phyloP scores from a whole-genome alignment of 805 yeast genomes.

The Wickerhamomyces ciferrii region DNA sequence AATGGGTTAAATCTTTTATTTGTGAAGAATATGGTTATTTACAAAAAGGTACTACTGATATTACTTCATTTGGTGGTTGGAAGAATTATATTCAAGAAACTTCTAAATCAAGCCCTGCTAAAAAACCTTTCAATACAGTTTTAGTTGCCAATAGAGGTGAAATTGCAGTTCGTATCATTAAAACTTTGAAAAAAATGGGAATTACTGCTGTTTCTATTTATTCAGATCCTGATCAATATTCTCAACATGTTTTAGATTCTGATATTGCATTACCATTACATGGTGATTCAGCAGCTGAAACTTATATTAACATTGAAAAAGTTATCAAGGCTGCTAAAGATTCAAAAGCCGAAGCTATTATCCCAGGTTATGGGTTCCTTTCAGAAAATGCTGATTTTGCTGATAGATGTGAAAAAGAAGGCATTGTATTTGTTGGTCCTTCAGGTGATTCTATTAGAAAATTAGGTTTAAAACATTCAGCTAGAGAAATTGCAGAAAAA shows the following conservation, averaged over 20 bases:
- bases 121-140: constrained; percentile 74
- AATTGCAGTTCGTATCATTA: constrained; percentile 91
- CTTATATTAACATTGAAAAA: constrained; percentile 82
- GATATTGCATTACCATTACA: constrained; percentile 76
- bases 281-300: constrained; percentile 85
- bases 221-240: constrained; percentile 85
- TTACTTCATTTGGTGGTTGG: constrained; percentile 91
- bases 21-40: constrained; percentile 89
- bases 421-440: constrained; percentile 94
- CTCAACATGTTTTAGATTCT: constrained; percentile 80
- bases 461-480: constrained; percentile 93
- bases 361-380: constrained; percentile 96
- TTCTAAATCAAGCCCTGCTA: constrained; percentile 24
- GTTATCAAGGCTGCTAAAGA: constrained; percentile 80
- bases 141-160: constrained; percentile 97
- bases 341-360: constrained; percentile 87
- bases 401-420: constrained; percentile 77
- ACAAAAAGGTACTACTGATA: constrained; percentile 67
- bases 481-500: constrained; percentile 83
- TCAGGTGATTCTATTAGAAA: constrained; percentile 88
- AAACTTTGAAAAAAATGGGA: constrained; percentile 74
- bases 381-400: constrained; percentile 97
- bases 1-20: constrained; percentile 86
- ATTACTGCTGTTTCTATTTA: constrained; percentile 83
- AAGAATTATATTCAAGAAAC: constrained; percentile 45